phyloP scores from a whole-genome alignment of 2,329 filamentous ascomycete species.

The Ophiostoma ulmi region DNA sequence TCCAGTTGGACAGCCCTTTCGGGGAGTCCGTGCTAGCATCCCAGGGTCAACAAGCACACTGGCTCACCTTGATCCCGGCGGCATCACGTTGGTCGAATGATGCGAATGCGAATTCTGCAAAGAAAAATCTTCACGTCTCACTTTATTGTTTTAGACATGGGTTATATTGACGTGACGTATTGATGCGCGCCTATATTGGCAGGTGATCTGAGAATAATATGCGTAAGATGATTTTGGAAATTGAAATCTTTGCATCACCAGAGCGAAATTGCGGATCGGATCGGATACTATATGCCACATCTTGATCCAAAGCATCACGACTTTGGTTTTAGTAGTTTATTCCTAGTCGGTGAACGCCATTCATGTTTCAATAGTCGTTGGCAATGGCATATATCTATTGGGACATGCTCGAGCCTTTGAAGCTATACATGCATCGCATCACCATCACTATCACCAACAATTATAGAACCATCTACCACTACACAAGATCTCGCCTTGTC shows the following conservation, averaged over 20 bases:
- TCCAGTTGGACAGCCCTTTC: not conserved
- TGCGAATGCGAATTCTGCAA: not conserved
- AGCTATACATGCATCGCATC: not conserved
- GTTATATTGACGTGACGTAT: not conserved
- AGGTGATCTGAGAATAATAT: not conserved
- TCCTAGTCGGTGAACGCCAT: not conserved
- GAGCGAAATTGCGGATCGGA: not conserved
- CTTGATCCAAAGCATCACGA: not conserved
- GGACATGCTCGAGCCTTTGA: not conserved
- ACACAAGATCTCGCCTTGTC: not conserved
- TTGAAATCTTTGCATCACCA: not conserved
- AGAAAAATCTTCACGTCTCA: slow-evolving; percentile 1
- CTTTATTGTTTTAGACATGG: not conserved
- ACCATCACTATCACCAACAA: not conserved
- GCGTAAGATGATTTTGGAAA: not conserved
- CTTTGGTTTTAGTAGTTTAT: too few species aligned
- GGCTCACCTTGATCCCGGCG: not conserved
- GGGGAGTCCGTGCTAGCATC: slow-evolving; percentile 2
- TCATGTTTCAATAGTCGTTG: not conserved
- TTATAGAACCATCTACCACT: not conserved
- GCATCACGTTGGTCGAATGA: not conserved
- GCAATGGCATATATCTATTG: not conserved
- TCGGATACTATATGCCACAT: not conserved
- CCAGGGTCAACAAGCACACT: not conserved
- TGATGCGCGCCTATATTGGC: not conserved